phyloP scores from a whole-genome alignment of 257 asterid species.

The Fraxinus quadrangulata region DNA sequence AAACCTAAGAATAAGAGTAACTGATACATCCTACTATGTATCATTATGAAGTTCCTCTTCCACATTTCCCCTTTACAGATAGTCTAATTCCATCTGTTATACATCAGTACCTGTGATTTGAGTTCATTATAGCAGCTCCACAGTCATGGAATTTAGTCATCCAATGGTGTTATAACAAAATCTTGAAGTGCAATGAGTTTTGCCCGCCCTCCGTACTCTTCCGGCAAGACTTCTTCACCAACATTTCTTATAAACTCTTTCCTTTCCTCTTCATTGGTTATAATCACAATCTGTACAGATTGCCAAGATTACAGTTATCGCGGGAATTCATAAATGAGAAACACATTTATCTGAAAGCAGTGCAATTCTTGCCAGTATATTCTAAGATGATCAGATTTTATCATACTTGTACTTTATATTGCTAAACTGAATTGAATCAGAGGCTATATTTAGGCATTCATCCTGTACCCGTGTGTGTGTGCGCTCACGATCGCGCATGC shows the following conservation, averaged over 20 bases:
- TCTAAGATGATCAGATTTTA: no score
- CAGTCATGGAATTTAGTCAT: slow-evolving; percentile 17
- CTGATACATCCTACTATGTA: slow-evolving; percentile 4
- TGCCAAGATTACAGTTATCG: neutral
- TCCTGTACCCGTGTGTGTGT: neutral
- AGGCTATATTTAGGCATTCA: neutral
- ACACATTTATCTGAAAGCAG: neutral
- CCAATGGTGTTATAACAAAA: slow-evolving; percentile 32
- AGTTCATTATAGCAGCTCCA: slow-evolving; percentile 12
- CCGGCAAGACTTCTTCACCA: slow-evolving; percentile 69
- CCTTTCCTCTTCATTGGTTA: slow-evolving; percentile 59
- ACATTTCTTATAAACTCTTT: slow-evolving; percentile 42
- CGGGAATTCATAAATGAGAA: neutral
- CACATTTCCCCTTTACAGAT: neutral
- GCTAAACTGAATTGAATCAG: neutral
- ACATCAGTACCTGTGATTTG: slow-evolving; percentile 12
- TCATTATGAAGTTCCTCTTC: no score
- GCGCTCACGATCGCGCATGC: no score
- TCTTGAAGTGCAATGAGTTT: slow-evolving; percentile 57
- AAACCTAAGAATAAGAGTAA: neutral
- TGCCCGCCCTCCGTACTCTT: slow-evolving; percentile 73
- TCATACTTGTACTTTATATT: no score
- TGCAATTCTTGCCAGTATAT: neutral
- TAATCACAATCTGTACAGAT: slow-evolving; percentile 51
- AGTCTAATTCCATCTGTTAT: neutral